Evolutionary conservation across 2,329 filamentous ascomycete genomes (phyloP).

Genomic region (Neofusicoccum sp.): DNA sequence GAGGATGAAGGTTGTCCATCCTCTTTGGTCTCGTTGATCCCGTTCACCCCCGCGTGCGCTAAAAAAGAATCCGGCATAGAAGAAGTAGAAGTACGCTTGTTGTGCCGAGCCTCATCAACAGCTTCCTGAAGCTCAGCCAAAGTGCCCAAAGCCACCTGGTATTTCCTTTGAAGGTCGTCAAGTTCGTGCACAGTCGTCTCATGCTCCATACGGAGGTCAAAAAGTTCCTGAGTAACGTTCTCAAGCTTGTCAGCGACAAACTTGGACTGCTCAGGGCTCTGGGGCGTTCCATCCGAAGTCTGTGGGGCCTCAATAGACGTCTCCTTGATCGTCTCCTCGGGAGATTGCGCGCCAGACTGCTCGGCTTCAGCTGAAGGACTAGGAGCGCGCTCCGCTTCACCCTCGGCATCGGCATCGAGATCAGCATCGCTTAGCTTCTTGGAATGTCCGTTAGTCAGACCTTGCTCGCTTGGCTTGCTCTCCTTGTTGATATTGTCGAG

Average conservation of each 20-base stretch:
- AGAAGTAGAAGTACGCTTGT: conserved; percentile 44
- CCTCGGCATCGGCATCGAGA: conserved; percentile 24
- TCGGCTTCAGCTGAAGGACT: neutral
- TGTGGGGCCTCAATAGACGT: conserved; percentile 20
- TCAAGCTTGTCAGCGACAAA: conserved; percentile 93
- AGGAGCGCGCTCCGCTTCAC: conserved; percentile 8
- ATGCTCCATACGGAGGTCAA: conserved; percentile 87
- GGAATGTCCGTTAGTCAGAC: conserved; percentile 27
- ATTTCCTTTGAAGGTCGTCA: conserved; percentile 79
- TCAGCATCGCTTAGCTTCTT: conserved; percentile 35
- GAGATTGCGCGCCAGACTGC: neutral
- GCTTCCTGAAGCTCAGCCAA: conserved; percentile 83
- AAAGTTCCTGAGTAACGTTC: conserved; percentile 83
- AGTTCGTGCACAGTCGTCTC: conserved; percentile 79
- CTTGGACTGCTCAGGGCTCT: conserved; percentile 75
- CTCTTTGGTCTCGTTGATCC: conserved; percentile 57
- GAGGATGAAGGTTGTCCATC: conserved; percentile 71
- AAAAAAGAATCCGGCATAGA: conserved; percentile 76
- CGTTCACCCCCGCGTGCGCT: conserved; percentile 70
- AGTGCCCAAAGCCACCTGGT: conserved; percentile 81
- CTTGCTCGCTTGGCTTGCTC: conserved; percentile 24
- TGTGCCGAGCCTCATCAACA: conserved; percentile 67
- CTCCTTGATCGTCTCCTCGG: neutral
- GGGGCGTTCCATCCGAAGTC: conserved; percentile 47
- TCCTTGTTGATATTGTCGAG: conserved; percentile 62